These are phyloP conservation scores for Insectozyma bohioensis DNA, from an alignment of 1,139 yeast species.

Conservation along the genomic window DNA sequence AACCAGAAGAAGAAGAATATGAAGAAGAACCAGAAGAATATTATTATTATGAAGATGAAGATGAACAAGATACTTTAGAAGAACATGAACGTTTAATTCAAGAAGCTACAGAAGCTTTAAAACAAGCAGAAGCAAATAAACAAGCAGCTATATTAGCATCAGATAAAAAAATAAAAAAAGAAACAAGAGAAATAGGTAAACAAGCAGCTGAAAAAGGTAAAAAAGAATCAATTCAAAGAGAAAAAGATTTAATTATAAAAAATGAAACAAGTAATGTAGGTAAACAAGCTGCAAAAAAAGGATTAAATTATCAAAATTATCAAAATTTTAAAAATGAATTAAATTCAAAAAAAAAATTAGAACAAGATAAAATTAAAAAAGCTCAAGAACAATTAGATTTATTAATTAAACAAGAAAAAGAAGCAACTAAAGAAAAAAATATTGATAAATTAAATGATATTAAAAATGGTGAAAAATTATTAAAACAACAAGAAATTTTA, in stretches of 20 bases:
- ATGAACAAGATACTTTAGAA: slow-evolving; percentile 5
- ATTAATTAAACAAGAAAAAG: slow-evolving; percentile 16
- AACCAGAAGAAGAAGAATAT: slow-evolving; percentile 1
- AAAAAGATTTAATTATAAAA: slow-evolving; percentile 7
- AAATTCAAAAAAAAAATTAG: slow-evolving; percentile 17
- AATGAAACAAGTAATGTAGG: slow-evolving; percentile 4
- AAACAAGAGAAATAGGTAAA: slow-evolving; percentile 3
- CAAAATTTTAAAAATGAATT: slow-evolving; percentile 14
- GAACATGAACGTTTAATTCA: slow-evolving; percentile 7
- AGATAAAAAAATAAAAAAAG: too few relatives aligned
- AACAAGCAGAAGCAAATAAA: not conserved
- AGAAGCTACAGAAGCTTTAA: slow-evolving; percentile 8
- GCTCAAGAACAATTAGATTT: slow-evolving; percentile 17
- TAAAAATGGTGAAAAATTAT: slow-evolving; percentile 10
- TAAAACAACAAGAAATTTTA: slow-evolving; percentile 20
- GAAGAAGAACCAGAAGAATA: slow-evolving; percentile 4
- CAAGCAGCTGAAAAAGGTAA: slow-evolving; percentile 2
- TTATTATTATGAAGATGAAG: slow-evolving; percentile 5
- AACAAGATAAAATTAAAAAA: slow-evolving; percentile 6
- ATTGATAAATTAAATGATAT: too few relatives aligned
- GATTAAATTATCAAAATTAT: slow-evolving; percentile 7
- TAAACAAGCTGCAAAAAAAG: slow-evolving; percentile 6
- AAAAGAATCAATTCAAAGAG: slow-evolving; percentile 6
- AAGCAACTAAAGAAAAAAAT: slow-evolving; percentile 3
- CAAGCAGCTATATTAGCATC: slow-evolving; percentile 1